phyloP scores from a whole-genome alignment of 1,284 basidiomycete genomes.

The Leccinum pachyderme region DNA sequence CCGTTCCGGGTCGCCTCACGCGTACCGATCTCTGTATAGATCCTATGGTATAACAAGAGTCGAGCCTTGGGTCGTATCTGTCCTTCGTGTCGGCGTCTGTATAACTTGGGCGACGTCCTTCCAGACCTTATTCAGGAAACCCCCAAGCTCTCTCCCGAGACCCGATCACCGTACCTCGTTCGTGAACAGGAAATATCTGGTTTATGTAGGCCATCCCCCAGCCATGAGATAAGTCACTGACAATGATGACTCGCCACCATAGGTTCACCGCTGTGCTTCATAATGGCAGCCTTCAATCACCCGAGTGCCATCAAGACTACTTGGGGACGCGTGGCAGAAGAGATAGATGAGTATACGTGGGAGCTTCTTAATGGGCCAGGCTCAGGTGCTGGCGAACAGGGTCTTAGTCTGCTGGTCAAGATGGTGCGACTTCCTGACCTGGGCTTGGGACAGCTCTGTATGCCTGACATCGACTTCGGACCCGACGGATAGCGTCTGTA shows the following conservation, averaged over 20 bases:
- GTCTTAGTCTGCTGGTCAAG: slow-evolving; percentile 64
- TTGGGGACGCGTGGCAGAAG: slow-evolving; percentile 67
- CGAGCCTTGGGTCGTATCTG: slow-evolving; percentile 65
- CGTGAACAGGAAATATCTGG: slow-evolving; percentile 73
- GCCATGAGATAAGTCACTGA: slow-evolving; percentile 4
- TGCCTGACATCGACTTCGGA: slow-evolving; percentile 39
- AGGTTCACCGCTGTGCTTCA: slow-evolving; percentile 77
- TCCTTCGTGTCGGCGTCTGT: slow-evolving; percentile 71
- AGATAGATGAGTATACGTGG: slow-evolving; percentile 67
- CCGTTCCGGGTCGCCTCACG: neutral
- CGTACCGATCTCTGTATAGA: slow-evolving; percentile 40
- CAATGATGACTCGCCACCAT: slow-evolving; percentile 5
- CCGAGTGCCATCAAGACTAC: slow-evolving; percentile 61
- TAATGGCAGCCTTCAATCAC: slow-evolving; percentile 64
- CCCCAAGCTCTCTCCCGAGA: slow-evolving; percentile 22
- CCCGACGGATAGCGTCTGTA: slow-evolving; percentile 13
- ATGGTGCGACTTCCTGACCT: slow-evolving; percentile 75
- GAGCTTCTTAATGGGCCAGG: slow-evolving; percentile 50
- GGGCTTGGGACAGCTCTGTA: slow-evolving; percentile 68
- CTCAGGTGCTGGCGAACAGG: slow-evolving; percentile 42
- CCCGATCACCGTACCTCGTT: slow-evolving; percentile 43
- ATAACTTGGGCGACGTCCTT: slow-evolving; percentile 62
- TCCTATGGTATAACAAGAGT: slow-evolving; percentile 83
- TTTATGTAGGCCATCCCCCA: slow-evolving; percentile 50
- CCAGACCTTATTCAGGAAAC: slow-evolving; percentile 45